Base-by-base conservation (phyloP, 768 basidiomycete species). In the Mrakia frigida region DNA sequence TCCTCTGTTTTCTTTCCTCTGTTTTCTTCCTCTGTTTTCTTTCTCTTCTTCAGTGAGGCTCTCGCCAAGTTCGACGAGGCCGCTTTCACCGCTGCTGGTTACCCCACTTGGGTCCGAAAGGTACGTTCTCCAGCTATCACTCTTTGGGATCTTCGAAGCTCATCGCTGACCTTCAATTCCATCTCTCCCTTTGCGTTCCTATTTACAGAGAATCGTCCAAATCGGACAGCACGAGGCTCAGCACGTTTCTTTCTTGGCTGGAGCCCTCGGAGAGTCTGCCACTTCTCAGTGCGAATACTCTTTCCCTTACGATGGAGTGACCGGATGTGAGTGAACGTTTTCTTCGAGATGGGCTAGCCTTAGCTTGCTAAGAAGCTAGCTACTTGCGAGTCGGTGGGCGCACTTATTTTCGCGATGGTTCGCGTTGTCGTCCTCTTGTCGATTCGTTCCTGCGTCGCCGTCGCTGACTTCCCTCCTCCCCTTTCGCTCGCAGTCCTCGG, bases 241-340 rank as follows among this genome's bases (percentile, higher is more conserved):
- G 18, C 90, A 91, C 82, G 88, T 89, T 77, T 80, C 85, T 10
- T 86, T 88, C 80, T 84, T 91, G 41, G 82, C 87, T 9, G 79
- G 75, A 9, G 85, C 85, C 0, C 82, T 90, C 41, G 86, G 86
- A 0, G 83, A 82, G 35, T 81, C 84, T 6, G 86, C 87, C 14
- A 84, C 87, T 16, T 74, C 86, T 80, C 84, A 87, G 2, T 92
- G 90, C 84, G 82, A 85, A 23, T 91, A 91, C 82, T 79, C 80
- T 60, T 90, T 91, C 84, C 85, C 86, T 10, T 85, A 87, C 80
- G 84, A 83, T 39, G 85, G 86, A 81, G 46, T 71, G 13, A 37
- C 46, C 35, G 33, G 46, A 50, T 50, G 46, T 72, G 70, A 72
- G 46, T 52, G n/a, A n/a, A n/a, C n/a, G n/a, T n/a, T n/a, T n/a